phyloP scores from a whole-genome alignment of 192 early-diverging fungal species.

The Mortierella antarctica region DNA sequence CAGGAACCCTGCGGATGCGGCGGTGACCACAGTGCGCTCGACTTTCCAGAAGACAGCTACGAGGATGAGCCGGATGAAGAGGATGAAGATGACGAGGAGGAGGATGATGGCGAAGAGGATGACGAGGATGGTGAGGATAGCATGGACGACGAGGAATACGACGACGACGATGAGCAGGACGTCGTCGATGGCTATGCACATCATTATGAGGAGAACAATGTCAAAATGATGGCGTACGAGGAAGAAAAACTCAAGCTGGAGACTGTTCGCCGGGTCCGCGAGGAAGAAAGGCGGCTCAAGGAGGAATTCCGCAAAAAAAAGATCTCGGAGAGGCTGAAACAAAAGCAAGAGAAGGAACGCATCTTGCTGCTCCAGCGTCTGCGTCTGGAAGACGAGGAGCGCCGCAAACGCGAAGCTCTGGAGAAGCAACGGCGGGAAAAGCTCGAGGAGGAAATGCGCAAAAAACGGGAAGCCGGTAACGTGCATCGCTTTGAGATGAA shows the following conservation, averaged over 20 bases:
- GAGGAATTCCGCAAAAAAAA: slow-evolving; percentile 48
- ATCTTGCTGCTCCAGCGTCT: slow-evolving; percentile 42
- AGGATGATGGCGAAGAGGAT: slow-evolving; percentile 24
- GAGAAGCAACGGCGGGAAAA: slow-evolving; percentile 42
- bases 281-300: slow-evolving; percentile 46
- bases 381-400: slow-evolving; percentile 49
- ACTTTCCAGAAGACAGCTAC: slow-evolving; percentile 53
- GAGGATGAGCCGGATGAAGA: slow-evolving; percentile 52
- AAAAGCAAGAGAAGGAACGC: slow-evolving; percentile 47
- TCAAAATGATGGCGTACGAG: slow-evolving; percentile 51
- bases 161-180: slow-evolving; percentile 51
- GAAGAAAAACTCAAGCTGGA: slow-evolving; percentile 51
- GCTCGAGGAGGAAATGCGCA: slow-evolving; percentile 53
- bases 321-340: slow-evolving; percentile 29
- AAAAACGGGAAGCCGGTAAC: slow-evolving; percentile 51
- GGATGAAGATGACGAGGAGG: slow-evolving; percentile 38
- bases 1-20: slow-evolving; percentile 30
- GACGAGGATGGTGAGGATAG: slow-evolving; percentile 35
- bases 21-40: slow-evolving; percentile 28
- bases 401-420: slow-evolving; percentile 38
- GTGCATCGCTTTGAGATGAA: slow-evolving; percentile 1
- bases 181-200: slow-evolving; percentile 51
- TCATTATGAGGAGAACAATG: slow-evolving; percentile 46
- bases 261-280: slow-evolving; percentile 39
- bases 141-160: slow-evolving; percentile 44